Conservation (phyloP, 768 basidiomycete species). For the Kwoniella pini region DNA sequence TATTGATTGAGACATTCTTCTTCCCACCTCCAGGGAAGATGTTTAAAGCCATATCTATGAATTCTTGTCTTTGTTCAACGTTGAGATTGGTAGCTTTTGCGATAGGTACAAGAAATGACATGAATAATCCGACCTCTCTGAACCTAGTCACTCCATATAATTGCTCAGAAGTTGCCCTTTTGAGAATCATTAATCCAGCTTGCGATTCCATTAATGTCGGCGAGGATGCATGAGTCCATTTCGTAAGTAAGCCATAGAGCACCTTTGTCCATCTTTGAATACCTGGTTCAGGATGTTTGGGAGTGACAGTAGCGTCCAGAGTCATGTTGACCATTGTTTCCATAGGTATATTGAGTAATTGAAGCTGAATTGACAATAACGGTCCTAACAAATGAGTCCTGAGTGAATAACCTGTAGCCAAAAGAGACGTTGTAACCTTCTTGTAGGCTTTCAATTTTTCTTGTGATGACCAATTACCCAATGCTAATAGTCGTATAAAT, state of each 20-base stretch:
- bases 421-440: background rate
- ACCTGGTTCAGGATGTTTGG: background rate
- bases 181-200: constrained; percentile 8
- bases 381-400: constrained; percentile 8
- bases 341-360: constrained; percentile 6
- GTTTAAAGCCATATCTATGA: constrained; percentile 16
- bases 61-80: constrained; percentile 5
- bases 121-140: background rate
- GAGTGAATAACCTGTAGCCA: background rate
- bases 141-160: constrained; percentile 9
- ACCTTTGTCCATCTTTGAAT: constrained; percentile 18
- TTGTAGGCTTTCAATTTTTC: constrained; percentile 12
- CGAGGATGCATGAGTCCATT: constrained; percentile 14
- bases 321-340: constrained; percentile 4
- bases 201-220: background rate
- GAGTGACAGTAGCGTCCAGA: constrained; percentile 1
- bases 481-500: constrained; percentile 2
- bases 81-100: background rate
- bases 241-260: constrained; percentile 7
- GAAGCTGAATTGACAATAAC: constrained; percentile 14
- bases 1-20: constrained; percentile 1
- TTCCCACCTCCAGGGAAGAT: constrained; percentile 14
- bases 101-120: constrained; percentile 6
- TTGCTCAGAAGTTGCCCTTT: background rate
- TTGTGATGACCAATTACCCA: constrained; percentile 1